Conservation (phyloP, 1,139 yeast genomes). For the Candida mesenterica region DNA sequence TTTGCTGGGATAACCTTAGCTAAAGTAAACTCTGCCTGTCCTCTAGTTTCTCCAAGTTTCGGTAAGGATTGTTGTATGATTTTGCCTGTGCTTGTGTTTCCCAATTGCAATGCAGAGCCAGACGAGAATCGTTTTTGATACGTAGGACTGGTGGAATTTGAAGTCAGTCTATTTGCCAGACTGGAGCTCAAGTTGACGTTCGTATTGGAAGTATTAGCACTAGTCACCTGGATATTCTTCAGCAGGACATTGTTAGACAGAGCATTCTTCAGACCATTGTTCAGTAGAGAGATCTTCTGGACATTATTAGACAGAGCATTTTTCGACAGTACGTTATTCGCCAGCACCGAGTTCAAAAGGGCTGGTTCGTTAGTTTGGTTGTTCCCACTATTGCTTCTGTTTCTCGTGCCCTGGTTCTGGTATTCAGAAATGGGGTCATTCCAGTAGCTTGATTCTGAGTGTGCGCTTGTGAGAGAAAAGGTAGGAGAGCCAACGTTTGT, state of each 20-base stretch:
- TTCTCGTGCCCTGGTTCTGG: background rate
- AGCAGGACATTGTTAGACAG: background rate
- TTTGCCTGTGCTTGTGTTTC: conserved; percentile 44
- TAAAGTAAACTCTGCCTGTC: conserved; percentile 15
- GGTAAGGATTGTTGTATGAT: conserved; percentile 32
- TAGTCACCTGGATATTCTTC: background rate
- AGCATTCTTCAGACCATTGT: background rate
- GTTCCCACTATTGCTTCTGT: background rate
- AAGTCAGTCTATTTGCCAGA: background rate
- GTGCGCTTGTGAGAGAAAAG: conserved; percentile 22
- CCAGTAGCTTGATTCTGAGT: conserved; percentile 13
- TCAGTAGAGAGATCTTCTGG: background rate
- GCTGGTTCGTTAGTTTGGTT: conserved; percentile 1
- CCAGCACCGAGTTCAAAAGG: conserved; percentile 1
- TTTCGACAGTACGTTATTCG: no score
- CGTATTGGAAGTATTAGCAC: background rate
- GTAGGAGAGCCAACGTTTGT: conserved; percentile 36
- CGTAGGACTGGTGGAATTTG: conserved; percentile 37
- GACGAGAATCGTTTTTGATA: conserved; percentile 39
- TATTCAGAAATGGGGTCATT: conserved; percentile 12
- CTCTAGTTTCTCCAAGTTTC: conserved; percentile 16
- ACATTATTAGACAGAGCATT: background rate
- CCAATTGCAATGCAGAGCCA: conserved; percentile 29
- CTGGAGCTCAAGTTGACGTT: conserved; percentile 2
- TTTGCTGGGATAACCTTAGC: conserved; percentile 12